phyloP scores from a whole-genome alignment of 345 rosid species.

The Geranium brycei region DNA sequence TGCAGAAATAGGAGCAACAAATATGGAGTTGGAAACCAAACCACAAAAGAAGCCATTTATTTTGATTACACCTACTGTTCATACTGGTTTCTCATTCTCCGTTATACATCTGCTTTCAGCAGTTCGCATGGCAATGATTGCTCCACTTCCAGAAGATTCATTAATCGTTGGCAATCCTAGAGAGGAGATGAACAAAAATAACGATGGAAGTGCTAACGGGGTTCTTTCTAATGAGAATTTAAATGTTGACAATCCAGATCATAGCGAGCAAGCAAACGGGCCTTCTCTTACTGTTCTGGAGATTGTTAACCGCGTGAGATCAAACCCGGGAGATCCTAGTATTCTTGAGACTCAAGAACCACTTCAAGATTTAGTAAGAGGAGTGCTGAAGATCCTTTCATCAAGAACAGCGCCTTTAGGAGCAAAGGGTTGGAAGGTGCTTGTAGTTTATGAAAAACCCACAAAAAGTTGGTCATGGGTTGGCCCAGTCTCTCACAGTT shows the following conservation, averaged over 20 bases:
- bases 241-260: conserved; percentile 28
- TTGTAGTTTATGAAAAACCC: conserved; percentile 62
- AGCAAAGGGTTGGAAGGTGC: conserved; percentile 94
- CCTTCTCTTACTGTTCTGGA: conserved; percentile 77
- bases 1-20: conserved; percentile 31
- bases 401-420: conserved; percentile 93
- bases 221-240: conserved; percentile 28
- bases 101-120: conserved; percentile 92
- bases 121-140: conserved; percentile 77
- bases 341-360: conserved; percentile 94
- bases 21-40: conserved; percentile 54
- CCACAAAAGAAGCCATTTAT: conserved; percentile 75
- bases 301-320: conserved; percentile 74
- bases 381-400: conserved; percentile 79
- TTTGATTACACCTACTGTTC: conserved; percentile 87
- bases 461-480: conserved; percentile 89
- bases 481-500: conserved; percentile 50
- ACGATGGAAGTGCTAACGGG: conserved; percentile 35
- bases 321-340: conserved; percentile 90
- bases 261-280: conserved; percentile 27
- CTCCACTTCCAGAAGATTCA: conserved; percentile 51
- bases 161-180: conserved; percentile 36
- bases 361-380: conserved; percentile 89
- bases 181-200: conserved; percentile 35
- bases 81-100: conserved; percentile 88